These are phyloP conservation scores for Fraxinus sp. DNA, from an alignment of 305 asterid species.

Conservation along the genomic window DNA sequence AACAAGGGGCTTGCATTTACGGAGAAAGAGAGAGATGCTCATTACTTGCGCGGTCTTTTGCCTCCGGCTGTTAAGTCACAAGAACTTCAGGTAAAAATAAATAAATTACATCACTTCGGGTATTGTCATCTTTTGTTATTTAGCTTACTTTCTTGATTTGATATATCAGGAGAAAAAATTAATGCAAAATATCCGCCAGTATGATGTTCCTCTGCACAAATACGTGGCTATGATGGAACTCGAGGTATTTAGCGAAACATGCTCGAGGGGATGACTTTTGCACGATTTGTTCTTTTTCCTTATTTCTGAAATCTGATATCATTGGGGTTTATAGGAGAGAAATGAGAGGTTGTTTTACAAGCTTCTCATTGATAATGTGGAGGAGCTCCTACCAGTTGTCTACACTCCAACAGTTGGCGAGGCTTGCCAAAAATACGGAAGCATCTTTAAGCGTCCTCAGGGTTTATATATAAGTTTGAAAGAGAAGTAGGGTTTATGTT, in stretches of 20 bases:
- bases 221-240: conserved; percentile 86
- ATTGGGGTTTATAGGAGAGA: conserved; percentile 54
- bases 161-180: conserved; percentile 63
- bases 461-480: conserved; percentile 79
- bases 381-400: conserved; percentile 83
- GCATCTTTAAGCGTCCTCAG: conserved; percentile 82
- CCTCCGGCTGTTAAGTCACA: conserved; percentile 65
- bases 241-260: conserved; percentile 44
- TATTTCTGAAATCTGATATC: not conserved
- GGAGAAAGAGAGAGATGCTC: conserved; percentile 77
- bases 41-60: conserved; percentile 80
- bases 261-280: not conserved
- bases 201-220: conserved; percentile 72
- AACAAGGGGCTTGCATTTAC: conserved; percentile 92
- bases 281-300: not conserved
- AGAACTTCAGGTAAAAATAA: conserved; percentile 61
- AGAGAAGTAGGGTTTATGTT: conserved; percentile 55
- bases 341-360: conserved; percentile 84
- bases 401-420: conserved; percentile 85
- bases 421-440: conserved; percentile 75
- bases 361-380: conserved; percentile 79
- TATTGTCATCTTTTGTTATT: conserved; percentile 1
- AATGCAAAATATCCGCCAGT: conserved; percentile 62
- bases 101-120: not conserved
- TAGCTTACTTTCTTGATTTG: conserved; percentile 15